phyloP scores from a whole-genome alignment of 306 rosid genomes.

The Inga laurina region DNA sequence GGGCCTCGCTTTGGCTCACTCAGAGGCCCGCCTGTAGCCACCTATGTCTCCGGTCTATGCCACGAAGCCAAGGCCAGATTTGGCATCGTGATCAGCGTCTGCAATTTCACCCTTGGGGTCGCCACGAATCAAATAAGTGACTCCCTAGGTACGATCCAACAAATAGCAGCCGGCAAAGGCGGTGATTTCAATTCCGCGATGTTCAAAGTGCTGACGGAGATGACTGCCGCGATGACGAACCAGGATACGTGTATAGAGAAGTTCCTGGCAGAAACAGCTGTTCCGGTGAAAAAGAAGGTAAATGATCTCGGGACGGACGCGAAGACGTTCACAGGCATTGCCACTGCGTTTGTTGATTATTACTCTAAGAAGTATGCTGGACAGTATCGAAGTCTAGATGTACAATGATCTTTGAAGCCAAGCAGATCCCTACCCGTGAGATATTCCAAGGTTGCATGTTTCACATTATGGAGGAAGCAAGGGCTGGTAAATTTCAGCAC shows the following conservation, averaged over 20 bases:
- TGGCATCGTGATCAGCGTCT: constrained; percentile 46
- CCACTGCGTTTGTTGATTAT: constrained; percentile 69
- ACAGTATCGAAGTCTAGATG: too few relatives aligned
- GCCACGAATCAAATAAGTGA: constrained; percentile 77
- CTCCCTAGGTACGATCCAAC: constrained; percentile 78
- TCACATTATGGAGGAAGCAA: too few relatives aligned
- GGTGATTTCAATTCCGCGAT: constrained; percentile 57
- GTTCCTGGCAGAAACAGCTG: constrained; percentile 55
- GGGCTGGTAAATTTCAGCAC: too few relatives aligned
- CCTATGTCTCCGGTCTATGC: constrained; percentile 51
- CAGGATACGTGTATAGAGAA: constrained; percentile 93
- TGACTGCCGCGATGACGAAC: constrained; percentile 87
- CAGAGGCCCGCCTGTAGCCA: constrained; percentile 45
- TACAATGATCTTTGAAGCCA: too few relatives aligned
- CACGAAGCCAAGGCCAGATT: constrained; percentile 20
- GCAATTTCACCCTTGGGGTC: constrained; percentile 72
- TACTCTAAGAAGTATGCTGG: constrained; percentile 40
- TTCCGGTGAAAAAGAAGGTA: constrained; percentile 58
- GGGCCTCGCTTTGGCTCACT: constrained; percentile 65
- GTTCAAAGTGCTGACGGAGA: constrained; percentile 94
- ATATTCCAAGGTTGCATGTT: too few relatives aligned
- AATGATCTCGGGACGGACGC: constrained; percentile 42
- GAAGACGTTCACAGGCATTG: constrained; percentile 78
- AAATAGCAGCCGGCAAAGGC: constrained; percentile 39
- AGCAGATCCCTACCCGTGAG: too few relatives aligned